Percentiles rank a stretch among this genome's conserved stretches.
These are phyloP conservation scores for Silene coronaria DNA, from an alignment of 179 eudicot genomes.

Conservation along the genomic window DNA sequence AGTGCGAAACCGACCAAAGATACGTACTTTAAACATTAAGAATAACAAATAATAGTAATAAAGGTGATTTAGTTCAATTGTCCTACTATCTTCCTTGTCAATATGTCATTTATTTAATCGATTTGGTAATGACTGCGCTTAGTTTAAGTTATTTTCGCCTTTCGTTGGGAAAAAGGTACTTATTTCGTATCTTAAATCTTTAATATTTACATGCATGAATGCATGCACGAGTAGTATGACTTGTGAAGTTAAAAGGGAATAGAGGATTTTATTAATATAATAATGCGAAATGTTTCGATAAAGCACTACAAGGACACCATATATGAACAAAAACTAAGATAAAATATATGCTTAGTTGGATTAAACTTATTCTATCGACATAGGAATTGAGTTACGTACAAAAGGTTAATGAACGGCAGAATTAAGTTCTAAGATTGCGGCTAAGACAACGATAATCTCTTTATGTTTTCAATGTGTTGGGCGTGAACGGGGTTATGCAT, in stretches of 20 bases:
- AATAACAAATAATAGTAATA: neutral
- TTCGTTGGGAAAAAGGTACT: neutral
- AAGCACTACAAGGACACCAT: neutral
- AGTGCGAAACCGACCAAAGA: conserved; percentile 12
- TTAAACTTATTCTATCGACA: neutral
- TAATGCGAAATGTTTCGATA: neutral
- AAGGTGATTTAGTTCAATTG: neutral
- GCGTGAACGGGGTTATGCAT: too few relatives aligned
- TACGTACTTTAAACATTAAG: conserved; percentile 11
- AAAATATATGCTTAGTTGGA: neutral
- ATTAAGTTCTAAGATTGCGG: neutral
- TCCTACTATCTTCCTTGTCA: neutral
- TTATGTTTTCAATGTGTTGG: too few relatives aligned
- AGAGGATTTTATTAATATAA: neutral
- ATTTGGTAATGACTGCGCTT: neutral
- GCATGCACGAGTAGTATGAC: neutral
- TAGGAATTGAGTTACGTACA: neutral
- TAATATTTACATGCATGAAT: neutral
- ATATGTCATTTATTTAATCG: neutral
- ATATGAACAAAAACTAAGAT: too few relatives aligned
- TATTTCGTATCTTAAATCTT: neutral
- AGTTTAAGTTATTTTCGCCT: neutral
- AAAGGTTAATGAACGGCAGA: neutral
- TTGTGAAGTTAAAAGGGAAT: neutral
- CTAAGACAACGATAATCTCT: neutral